Percentiles rank a stretch among this genome's conserved stretches.
Conservation (phyloP, 1,284 basidiomycete species). For the Athelia sp. region DNA sequence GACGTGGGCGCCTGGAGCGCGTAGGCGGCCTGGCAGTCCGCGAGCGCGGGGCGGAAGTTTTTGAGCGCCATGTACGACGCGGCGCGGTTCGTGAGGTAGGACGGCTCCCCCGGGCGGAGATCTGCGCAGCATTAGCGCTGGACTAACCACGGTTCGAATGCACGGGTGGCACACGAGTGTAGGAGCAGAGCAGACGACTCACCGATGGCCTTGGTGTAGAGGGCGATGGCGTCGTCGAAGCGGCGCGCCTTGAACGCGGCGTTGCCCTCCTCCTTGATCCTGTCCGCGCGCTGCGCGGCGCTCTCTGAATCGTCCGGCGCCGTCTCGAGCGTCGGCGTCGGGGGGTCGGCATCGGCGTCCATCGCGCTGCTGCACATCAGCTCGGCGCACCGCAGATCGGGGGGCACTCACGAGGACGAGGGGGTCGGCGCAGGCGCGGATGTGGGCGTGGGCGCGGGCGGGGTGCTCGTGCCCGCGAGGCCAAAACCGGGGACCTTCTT, state of each 20-base stretch:
- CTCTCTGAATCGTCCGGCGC: conserved; percentile 7
- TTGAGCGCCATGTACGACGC: conserved; percentile 83
- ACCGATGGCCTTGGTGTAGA: conserved; percentile 79
- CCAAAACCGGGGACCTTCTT: conserved; percentile 21
- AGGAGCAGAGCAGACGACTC: too few species aligned
- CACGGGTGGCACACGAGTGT: too few species aligned
- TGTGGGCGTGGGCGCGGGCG: too few species aligned
- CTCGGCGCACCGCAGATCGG: background rate
- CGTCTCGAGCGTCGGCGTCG: background rate
- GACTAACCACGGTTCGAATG: background rate
- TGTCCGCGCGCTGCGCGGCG: conserved; percentile 43
- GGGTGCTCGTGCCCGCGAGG: conserved; percentile 10
- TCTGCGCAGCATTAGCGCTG: conserved; percentile 49
- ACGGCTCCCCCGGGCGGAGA: conserved; percentile 62
- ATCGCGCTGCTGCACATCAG: background rate
- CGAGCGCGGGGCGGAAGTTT: conserved; percentile 66
- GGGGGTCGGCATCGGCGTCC: background rate
- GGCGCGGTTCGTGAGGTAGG: conserved; percentile 82
- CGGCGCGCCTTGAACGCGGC: conserved; percentile 62
- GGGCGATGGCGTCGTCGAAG: conserved; percentile 69
- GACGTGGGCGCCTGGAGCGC: conserved; percentile 57
- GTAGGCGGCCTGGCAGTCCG: conserved; percentile 75
- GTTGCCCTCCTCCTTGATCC: conserved; percentile 72
- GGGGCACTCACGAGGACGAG: conserved; percentile 5
- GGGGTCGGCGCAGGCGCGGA: conserved; percentile 3